Conservation (phyloP, 345 rosid genomes). For the Kandelia obovata region DNA sequence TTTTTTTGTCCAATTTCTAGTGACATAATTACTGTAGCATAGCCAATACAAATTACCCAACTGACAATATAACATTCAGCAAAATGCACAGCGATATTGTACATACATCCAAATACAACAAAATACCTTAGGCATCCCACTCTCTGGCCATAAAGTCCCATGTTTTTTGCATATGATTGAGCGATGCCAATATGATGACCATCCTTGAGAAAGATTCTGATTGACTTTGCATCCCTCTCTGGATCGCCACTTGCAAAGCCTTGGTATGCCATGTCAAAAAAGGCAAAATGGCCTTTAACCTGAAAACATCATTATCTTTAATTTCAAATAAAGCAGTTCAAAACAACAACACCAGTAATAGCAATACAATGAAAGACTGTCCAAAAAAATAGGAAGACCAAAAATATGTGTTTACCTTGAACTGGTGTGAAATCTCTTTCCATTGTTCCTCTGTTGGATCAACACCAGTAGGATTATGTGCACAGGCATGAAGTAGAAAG, state of each 20-base stretch:
- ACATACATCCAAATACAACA: neutral
- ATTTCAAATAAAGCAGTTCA: neutral
- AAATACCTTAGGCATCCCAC: slow-evolving; percentile 93
- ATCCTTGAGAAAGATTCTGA: slow-evolving; percentile 88
- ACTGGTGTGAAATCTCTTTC: slow-evolving; percentile 82
- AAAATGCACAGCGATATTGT: neutral
- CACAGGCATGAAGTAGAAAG: slow-evolving; percentile 90
- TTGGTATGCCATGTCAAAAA: slow-evolving; percentile 99
- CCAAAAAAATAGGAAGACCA: no score
- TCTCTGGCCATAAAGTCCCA: slow-evolving; percentile 99
- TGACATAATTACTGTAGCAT: neutral
- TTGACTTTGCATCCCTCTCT: slow-evolving; percentile 86
- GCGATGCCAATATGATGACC: slow-evolving; percentile 88
- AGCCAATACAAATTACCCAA: neutral
- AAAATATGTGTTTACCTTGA: slow-evolving; percentile 48
- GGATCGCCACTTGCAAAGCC: slow-evolving; percentile 99
- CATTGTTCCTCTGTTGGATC: slow-evolving; percentile 94
- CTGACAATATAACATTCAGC: neutral
- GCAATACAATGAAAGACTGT: neutral
- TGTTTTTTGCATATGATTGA: slow-evolving; percentile 94
- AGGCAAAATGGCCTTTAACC: slow-evolving; percentile 80
- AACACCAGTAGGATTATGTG: slow-evolving; percentile 96
- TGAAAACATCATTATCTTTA: slow-evolving; percentile 29
- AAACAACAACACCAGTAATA: neutral
- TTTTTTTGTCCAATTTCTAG: neutral